A percentile compares a stretch with the other conserved stretches of the same genome.
phyloP scores from a whole-genome alignment of 192 early-diverging fungal species.

The Entrophospora sp. region DNA sequence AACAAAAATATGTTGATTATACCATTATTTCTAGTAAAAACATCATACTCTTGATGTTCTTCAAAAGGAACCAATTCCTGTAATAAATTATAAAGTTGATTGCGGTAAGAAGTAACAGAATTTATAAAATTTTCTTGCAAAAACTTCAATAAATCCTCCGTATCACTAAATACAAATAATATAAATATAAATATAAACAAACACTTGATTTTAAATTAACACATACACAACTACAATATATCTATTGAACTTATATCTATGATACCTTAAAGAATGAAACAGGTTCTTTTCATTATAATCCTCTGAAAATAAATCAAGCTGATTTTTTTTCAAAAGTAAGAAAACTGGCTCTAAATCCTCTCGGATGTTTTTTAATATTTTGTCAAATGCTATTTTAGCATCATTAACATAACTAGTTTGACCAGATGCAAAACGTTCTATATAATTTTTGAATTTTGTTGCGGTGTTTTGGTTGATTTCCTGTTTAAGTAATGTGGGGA shows the following conservation, averaged over 20 bases:
- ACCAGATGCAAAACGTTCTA: not conserved
- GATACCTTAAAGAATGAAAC: constrained; percentile 6
- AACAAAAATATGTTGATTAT: too few species aligned
- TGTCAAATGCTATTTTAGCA: not conserved
- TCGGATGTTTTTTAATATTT: constrained; percentile 1
- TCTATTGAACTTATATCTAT: too few species aligned
- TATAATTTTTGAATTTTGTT: not conserved
- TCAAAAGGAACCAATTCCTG: not conserved
- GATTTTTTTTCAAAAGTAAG: not conserved
- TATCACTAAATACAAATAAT: not conserved
- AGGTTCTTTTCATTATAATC: not conserved
- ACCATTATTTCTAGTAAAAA: not conserved
- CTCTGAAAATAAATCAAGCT: not conserved
- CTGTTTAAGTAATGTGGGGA: not conserved
- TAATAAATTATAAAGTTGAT: constrained; percentile 1
- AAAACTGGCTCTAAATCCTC: constrained; percentile 10
- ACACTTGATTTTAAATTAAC: not conserved
- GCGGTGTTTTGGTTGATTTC: not conserved
- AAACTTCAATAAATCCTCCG: not conserved
- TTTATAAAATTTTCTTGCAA: constrained; percentile 11
- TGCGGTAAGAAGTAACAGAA: constrained; percentile 5
- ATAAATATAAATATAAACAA: not conserved
- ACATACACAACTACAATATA: too few species aligned
- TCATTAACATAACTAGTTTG: constrained; percentile 7
- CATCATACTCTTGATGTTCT: not conserved